Evolutionary conservation across 176 grass and related monocot genomes (phyloP), one percentile per base, ranked within the genome.

Genomic region (Alopecurus myosuroides): DNA sequence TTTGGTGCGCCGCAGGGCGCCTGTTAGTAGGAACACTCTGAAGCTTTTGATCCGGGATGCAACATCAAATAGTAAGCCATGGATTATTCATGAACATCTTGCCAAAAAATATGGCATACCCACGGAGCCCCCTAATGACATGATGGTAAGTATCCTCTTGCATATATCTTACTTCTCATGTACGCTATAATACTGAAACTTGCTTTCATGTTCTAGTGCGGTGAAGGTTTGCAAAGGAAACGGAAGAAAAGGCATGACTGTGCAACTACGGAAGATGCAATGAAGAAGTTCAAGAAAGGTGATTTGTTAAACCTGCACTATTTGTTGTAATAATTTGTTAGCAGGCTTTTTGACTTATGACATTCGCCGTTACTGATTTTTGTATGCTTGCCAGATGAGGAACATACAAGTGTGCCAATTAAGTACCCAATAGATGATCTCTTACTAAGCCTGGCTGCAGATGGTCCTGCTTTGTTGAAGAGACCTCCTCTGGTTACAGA

Each of bases 371-470:
- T 62, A 82, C 30, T 62, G 25, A 22, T 75, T 76, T 73, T 81
- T 60, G 81, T 68, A 39, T 90, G 17, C 65, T n/a, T 90, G 75
- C 46, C 92, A 92, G 90, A 81, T 28, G 81, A 80, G 83, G 83
- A 87, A 61, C 74, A 79, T 29, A 33, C n/a, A 73, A 62, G 39
- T 19, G 65, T 40, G 17, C 53, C 70, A 56, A 37, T 94, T 77
- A 89, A 85, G 68, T 94, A 97, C 77, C 96, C 96, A 57, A 95
- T 98, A 77, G 96, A 98, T 76, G 96, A 98, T 84, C 76, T 93
- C 70, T 87, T 93, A 79, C 51, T 95, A 70, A 76, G 82, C 52
- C 83, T 85, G 39, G 42, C 73, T 74, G 73, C 85, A 81, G 73
- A 93, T 86, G 90, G 88, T 34, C 82, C 75, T 8, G 19, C 67